Conservation (phyloP, 2,329 filamentous ascomycete species). For the Stachybotrys chartarum region DNA sequence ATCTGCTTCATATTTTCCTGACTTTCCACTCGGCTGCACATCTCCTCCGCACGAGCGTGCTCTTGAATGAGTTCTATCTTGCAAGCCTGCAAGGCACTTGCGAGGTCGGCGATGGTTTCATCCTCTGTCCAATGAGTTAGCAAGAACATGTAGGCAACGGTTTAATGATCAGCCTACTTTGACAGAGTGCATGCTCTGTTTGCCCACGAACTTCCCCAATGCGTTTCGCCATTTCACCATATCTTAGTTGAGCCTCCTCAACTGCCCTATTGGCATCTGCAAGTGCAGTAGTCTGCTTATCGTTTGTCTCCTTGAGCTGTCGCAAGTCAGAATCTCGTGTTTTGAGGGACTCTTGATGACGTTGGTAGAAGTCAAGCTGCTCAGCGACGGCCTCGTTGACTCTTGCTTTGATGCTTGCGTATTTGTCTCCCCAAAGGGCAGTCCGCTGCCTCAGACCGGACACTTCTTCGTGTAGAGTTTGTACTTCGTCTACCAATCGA, state of each 20-base stretch:
- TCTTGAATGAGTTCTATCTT: constrained; percentile 5
- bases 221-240: constrained; percentile 22
- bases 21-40: constrained; percentile 8
- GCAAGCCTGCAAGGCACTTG: constrained; percentile 11
- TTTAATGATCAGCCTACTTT: constrained; percentile 12
- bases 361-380: constrained; percentile 35
- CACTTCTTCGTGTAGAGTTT: constrained; percentile 16
- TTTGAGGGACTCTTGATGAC: constrained; percentile 23
- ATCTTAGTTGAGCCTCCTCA: constrained; percentile 19
- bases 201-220: constrained; percentile 18
- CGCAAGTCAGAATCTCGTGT: constrained; percentile 24
- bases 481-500: constrained; percentile 17
- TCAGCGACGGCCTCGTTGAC: constrained; percentile 39
- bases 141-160: neutral
- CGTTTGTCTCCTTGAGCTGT: constrained; percentile 24
- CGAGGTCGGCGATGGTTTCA: constrained; percentile 13
- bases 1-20: constrained; percentile 6
- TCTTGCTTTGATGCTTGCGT: constrained; percentile 24
- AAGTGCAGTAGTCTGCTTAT: constrained; percentile 9
- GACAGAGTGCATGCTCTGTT: constrained; percentile 10
- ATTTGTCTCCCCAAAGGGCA: constrained; percentile 21
- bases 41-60: constrained; percentile 1
- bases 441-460: constrained; percentile 12
- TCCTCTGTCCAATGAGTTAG: constrained; percentile 13
- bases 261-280: constrained; percentile 12